Evolutionary conservation across 2,329 filamentous ascomycete genomes (phyloP).

Genomic region (Septoria linicola): DNA sequence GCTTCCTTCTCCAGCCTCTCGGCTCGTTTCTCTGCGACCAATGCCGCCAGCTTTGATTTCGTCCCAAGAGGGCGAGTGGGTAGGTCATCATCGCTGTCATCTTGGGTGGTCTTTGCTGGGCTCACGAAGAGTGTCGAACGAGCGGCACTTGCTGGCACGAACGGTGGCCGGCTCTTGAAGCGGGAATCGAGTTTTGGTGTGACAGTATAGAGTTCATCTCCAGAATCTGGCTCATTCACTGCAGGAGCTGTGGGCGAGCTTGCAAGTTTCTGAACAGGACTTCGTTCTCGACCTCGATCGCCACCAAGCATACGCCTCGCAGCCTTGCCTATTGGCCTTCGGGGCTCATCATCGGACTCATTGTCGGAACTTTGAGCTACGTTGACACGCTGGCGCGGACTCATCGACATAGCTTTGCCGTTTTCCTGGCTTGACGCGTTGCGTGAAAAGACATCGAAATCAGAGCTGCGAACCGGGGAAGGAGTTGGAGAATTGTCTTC

Average conservation of each 20-base stretch:
- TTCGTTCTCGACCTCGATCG: not conserved
- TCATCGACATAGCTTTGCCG: not conserved
- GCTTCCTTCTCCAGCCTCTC: constrained; percentile 33
- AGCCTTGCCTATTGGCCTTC: constrained; percentile 31
- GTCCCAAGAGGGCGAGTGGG: constrained; percentile 25
- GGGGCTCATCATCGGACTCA: constrained; percentile 28
- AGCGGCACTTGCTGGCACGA: constrained; percentile 18
- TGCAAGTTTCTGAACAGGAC: not conserved
- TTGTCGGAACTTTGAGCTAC: constrained; percentile 5
- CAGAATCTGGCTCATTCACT: constrained; percentile 11
- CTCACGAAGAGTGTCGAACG: constrained; percentile 34
- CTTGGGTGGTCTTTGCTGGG: constrained; percentile 29
- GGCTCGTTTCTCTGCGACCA: constrained; percentile 35
- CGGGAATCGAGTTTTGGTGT: constrained; percentile 27
- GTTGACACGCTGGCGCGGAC: not conserved
- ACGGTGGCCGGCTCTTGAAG: constrained; percentile 15
- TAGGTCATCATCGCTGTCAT: constrained; percentile 29
- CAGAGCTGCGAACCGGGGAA: constrained; percentile 17
- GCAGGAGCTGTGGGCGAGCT: constrained; percentile 7
- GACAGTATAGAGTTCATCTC: constrained; percentile 35
- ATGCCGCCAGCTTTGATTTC: constrained; percentile 33
- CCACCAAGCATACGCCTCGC: constrained; percentile 35
- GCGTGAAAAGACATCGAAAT: constrained; percentile 10
- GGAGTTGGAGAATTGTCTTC: constrained; percentile 21
- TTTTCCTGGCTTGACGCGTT: constrained; percentile 15